These are phyloP conservation scores for Chernovozyma aurita DNA, from an alignment of 1,139 yeast species.

Conservation along the genomic window DNA sequence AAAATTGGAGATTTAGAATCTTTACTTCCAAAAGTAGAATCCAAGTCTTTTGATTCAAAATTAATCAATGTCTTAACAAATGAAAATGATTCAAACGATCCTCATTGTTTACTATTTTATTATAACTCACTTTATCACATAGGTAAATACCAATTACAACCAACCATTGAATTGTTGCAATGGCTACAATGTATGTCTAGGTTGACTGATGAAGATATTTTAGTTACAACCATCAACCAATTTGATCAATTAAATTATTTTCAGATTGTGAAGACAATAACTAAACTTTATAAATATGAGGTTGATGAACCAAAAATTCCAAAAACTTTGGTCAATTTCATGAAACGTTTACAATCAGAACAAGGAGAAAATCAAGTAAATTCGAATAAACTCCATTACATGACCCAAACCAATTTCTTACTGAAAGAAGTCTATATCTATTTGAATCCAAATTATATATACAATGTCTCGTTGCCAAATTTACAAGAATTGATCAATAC, in stretches of 20 bases:
- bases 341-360: constrained; percentile 31
- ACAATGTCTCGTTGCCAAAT: constrained; percentile 55
- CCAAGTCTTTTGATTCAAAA: constrained; percentile 14
- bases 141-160: constrained; percentile 64
- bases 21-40: constrained; percentile 18
- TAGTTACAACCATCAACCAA: constrained; percentile 53
- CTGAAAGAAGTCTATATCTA: constrained; percentile 40
- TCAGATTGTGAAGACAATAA: constrained; percentile 64
- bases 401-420: constrained; percentile 40
- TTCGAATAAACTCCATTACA: constrained; percentile 31
- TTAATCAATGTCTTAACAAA: constrained; percentile 18
- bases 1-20: constrained; percentile 24
- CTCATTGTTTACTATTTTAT: constrained; percentile 39
- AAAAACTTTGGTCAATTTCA: constrained; percentile 38
- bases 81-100: constrained; percentile 13
- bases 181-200: constrained; percentile 86
- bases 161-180: constrained; percentile 76
- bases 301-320: constrained; percentile 66
- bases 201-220: constrained; percentile 49
- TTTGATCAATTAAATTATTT: constrained; percentile 59
- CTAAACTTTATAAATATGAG: constrained; percentile 77
- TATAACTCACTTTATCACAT: constrained; percentile 55
- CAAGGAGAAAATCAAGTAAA: constrained; percentile 38
- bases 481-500: constrained; percentile 52
- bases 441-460: constrained; percentile 46